Evolutionary conservation across 2,329 filamentous ascomycete species (phyloP).

Genomic region (Knufia fluminis): DNA sequence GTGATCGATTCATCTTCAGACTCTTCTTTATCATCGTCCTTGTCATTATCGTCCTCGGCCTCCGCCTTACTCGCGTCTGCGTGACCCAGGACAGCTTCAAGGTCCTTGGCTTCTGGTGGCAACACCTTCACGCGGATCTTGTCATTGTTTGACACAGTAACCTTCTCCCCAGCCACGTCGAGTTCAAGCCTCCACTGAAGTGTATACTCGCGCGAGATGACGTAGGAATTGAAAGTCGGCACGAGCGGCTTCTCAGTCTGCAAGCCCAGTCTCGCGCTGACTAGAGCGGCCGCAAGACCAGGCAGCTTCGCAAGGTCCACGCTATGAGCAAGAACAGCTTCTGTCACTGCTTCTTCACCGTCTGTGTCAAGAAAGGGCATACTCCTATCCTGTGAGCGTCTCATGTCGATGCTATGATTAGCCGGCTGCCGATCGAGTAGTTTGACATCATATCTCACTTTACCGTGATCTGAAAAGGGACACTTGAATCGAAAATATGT

Average conservation of each 20-base stretch:
- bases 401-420: constrained; percentile 1
- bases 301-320: constrained; percentile 7
- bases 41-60: background rate
- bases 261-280: constrained; percentile 15
- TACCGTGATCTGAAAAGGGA: background rate
- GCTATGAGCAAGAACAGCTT: background rate
- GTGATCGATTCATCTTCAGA: background rate
- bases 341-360: background rate
- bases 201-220: constrained; percentile 16
- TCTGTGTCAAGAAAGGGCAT: background rate
- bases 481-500: constrained; percentile 9
- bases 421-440: constrained; percentile 5
- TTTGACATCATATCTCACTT: constrained; percentile 5
- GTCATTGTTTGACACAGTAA: constrained; percentile 10
- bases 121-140: constrained; percentile 1
- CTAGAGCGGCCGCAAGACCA: constrained; percentile 7
- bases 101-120: background rate
- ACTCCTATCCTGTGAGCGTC: background rate
- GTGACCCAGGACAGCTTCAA: background rate
- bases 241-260: constrained; percentile 15
- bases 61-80: background rate
- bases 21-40: constrained; percentile 4
- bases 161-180: constrained; percentile 16
- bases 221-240: constrained; percentile 18
- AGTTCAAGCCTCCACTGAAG: constrained; percentile 18